phyloP scores from a whole-genome alignment of 345 rosid species.

The Rhizophora mangle region DNA sequence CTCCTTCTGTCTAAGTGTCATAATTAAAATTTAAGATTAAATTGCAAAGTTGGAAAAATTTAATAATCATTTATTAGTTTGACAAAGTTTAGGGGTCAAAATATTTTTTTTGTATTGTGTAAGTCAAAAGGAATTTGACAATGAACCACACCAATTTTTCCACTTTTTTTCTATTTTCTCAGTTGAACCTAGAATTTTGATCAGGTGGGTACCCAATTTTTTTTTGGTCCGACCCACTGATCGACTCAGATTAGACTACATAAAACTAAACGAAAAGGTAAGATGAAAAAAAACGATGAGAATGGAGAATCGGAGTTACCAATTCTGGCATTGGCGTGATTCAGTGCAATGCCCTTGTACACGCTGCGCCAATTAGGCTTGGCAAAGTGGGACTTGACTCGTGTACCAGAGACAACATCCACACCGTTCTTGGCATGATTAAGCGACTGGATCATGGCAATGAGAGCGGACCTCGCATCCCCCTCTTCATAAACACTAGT shows the following conservation, averaged over 20 bases:
- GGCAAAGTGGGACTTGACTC: constrained; percentile 78
- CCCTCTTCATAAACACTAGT: constrained; percentile 89
- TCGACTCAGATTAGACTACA: neutral
- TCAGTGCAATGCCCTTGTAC: constrained; percentile 58
- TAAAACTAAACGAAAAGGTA: neutral
- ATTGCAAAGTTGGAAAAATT: too few relatives aligned
- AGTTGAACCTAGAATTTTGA: too few relatives aligned
- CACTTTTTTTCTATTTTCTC: too few relatives aligned
- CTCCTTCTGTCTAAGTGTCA: too few relatives aligned
- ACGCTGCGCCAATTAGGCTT: constrained; percentile 76
- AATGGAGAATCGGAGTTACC: constrained; percentile 36
- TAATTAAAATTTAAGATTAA: too few relatives aligned
- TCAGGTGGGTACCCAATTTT: too few relatives aligned
- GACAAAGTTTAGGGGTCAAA: too few relatives aligned
- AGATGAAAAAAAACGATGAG: neutral
- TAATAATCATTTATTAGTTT: too few relatives aligned
- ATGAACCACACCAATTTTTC: too few relatives aligned
- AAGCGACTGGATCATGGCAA: constrained; percentile 73
- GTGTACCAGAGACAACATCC: constrained; percentile 71
- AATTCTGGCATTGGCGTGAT: constrained; percentile 57
- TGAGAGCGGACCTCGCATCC: constrained; percentile 75
- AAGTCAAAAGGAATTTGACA: too few relatives aligned
- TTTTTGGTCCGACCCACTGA: too few relatives aligned
- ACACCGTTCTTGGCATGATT: constrained; percentile 73
- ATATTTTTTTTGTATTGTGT: too few relatives aligned